These are phyloP conservation scores for Datura wrightii DNA, from an alignment of 257 asterid species.

Conservation along the genomic window DNA sequence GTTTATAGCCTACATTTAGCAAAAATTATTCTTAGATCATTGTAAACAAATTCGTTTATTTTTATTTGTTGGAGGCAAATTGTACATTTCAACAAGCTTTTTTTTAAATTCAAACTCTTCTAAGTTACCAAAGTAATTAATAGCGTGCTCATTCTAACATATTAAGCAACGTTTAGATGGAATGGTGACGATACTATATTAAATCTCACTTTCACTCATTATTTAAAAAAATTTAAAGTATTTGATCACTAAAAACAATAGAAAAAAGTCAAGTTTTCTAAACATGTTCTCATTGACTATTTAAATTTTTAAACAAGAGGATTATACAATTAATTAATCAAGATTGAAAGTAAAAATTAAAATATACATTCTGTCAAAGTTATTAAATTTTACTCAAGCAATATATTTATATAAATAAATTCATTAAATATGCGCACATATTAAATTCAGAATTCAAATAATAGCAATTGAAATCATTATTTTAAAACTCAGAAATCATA, in stretches of 20 bases:
- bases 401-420: no score
- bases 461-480: no score
- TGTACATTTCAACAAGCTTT: background rate
- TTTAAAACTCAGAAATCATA: no score
- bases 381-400: background rate
- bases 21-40: background rate
- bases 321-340: background rate
- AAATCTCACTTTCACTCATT: background rate
- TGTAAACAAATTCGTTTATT: background rate
- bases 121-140: background rate
- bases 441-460: no score
- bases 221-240: background rate
- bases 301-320: background rate
- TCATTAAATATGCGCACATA: no score
- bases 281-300: background rate
- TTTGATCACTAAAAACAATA: background rate
- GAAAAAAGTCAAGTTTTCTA: background rate
- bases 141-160: background rate
- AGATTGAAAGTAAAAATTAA: background rate
- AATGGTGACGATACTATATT: background rate
- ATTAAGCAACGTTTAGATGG: background rate
- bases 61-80: background rate
- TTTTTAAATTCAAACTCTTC: background rate
- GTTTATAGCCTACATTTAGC: background rate
- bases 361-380: rapidly evolving